Conservation (phyloP, 78 protist species). For the Speleostelium caveatum region DNA sequence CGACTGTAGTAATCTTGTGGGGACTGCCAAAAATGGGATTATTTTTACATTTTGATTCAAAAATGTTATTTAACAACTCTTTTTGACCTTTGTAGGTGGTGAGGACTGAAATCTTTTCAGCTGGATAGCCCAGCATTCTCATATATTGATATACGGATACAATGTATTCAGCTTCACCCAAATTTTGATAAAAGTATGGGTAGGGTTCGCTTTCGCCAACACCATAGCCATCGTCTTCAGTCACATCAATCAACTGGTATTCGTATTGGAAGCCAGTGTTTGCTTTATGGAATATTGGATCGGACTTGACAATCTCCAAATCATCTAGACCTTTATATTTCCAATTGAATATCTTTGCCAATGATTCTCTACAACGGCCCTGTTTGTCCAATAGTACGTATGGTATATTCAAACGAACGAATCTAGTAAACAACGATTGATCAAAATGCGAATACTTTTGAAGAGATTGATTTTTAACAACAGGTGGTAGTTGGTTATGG, state of each 20-base stretch:
- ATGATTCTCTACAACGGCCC: slow-evolving; percentile 89
- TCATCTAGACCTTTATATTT: slow-evolving; percentile 89
- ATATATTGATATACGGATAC: slow-evolving; percentile 95
- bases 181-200: slow-evolving; percentile 93
- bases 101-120: slow-evolving; percentile 87
- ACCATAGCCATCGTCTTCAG: slow-evolving; percentile 81
- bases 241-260: slow-evolving; percentile 94
- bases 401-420: slow-evolving; percentile 91
- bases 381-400: slow-evolving; percentile 83
- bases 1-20: slow-evolving; percentile 92
- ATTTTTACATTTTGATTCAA: slow-evolving; percentile 33
- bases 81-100: slow-evolving; percentile 98
- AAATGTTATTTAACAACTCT: slow-evolving; percentile 74
- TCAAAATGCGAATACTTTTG: slow-evolving; percentile 89
- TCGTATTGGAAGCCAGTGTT: slow-evolving; percentile 89
- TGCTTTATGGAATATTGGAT: slow-evolving; percentile 43
- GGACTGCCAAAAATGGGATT: slow-evolving; percentile 87
- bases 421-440: slow-evolving; percentile 87
- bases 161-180: slow-evolving; percentile 97
- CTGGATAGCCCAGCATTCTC: slow-evolving; percentile 94
- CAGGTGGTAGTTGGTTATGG: slow-evolving; percentile 98
- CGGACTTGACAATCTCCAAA: slow-evolving; percentile 75
- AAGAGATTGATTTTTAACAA: slow-evolving; percentile 93
- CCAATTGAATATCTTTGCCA: slow-evolving; percentile 94
- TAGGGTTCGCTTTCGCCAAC: slow-evolving; percentile 89